Evolutionary conservation across 768 basidiomycete genomes (phyloP), one percentile per base, ranked within the genome.

Genomic region (Sarcodon aspratus): DNA sequence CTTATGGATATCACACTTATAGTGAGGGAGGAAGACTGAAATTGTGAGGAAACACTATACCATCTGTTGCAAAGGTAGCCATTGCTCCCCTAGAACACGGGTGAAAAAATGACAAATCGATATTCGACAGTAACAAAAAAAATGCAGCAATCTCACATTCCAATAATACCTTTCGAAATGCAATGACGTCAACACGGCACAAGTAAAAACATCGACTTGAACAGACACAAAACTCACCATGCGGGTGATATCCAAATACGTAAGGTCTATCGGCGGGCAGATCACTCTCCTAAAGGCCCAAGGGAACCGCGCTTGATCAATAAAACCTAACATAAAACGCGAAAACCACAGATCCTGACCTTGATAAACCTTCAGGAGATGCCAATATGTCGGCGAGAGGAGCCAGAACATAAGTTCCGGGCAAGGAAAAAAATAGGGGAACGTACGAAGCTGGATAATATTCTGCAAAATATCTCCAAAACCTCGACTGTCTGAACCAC

Each of bases 241-340:
- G 96, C 13, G 96, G 96, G 65, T 99, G 96, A 65, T 97, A 97
- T 7, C 95, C 96, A 66, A 99, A 99, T 11, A 99, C 77, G 66
- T 99, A 99, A 15, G 89, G 84, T 53, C 93, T 71, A 63, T 96
- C 90, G 9, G 95, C 70, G 0, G 95, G 92, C 18, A 99, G 74
- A 54, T 95, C 89, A 34, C 80, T 83, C 67, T 91, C 92, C 92
- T 94, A 57, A 33, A 50, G 44, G 33, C 92, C 93, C 56, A 33
- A 50, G 44, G 33, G 11, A 36, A 48, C 17, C 1, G 21, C n/a
- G 9, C 38, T 40, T 48, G 11, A 9, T 33, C 17, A 21, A 13
- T 11, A 46, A 27, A 8, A 35, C 18, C 7, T n/a, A n/a, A n/a
- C n/a, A n/a, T n/a, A n/a, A 12, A 12, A 13, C 9, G 55, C 34